Percentiles rank a stretch among this genome's conserved stretches.
phyloP scores from a whole-genome alignment of 257 asterid genomes.

The Ehretia macrophylla region DNA sequence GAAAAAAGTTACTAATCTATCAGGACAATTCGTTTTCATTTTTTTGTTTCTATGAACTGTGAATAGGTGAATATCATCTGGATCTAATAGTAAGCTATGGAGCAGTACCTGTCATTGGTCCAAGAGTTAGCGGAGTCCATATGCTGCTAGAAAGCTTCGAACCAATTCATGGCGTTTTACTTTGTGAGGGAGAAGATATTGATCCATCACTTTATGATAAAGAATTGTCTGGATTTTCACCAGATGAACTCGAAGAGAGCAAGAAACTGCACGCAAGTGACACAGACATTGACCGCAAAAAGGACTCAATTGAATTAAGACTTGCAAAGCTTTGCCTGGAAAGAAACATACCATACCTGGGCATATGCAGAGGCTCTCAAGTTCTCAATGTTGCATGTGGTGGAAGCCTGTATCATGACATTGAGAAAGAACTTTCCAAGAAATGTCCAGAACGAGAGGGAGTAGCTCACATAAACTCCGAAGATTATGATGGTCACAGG shows the following conservation, averaged over 20 bases:
- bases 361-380: slow-evolving; percentile 90
- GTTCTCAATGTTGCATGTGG: slow-evolving; percentile 89
- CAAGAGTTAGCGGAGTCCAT: slow-evolving; percentile 76
- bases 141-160: slow-evolving; percentile 66
- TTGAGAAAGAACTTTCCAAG: slow-evolving; percentile 47
- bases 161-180: slow-evolving; percentile 87
- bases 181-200: slow-evolving; percentile 89
- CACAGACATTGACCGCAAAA: slow-evolving; percentile 65
- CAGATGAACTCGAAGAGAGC: slow-evolving; percentile 64
- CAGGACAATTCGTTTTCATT: neutral
- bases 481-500: slow-evolving; percentile 71
- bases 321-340: slow-evolving; percentile 84
- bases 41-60: neutral
- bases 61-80: slow-evolving; percentile 71
- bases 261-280: slow-evolving; percentile 56
- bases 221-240: slow-evolving; percentile 36
- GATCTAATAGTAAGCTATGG: slow-evolving; percentile 80
- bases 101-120: slow-evolving; percentile 76
- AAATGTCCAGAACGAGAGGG: slow-evolving; percentile 22
- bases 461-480: slow-evolving; percentile 60
- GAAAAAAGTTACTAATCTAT: neutral
- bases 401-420: slow-evolving; percentile 83
- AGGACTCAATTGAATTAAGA: slow-evolving; percentile 71
- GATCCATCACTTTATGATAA: slow-evolving; percentile 73
- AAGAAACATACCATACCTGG: slow-evolving; percentile 78